Evolutionary conservation across 805 yeast species (phyloP), one percentile per base, ranked within the genome.

Genomic region (Wickerhamomyces mucosus): DNA sequence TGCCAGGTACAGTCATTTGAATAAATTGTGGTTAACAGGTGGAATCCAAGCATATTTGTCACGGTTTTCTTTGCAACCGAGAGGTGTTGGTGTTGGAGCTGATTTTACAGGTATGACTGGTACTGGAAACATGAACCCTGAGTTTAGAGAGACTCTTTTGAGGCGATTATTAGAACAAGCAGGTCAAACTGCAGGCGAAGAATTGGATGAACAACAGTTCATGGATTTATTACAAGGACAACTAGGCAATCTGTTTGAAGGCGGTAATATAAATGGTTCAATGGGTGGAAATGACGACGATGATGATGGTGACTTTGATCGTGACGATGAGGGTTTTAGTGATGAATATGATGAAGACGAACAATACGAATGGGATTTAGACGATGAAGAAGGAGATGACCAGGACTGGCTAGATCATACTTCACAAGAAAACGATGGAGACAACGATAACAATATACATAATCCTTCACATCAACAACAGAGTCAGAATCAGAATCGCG

Each of bases 11-110:
- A 57, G 63, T 21, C 64, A 72, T 38, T 54, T 80, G 40, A 77
- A 69, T 42, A 65, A 65, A 29, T 50, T 69, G 27, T 82, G 83
- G 81, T 51, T 79, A 21, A 69, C 64, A 39, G 78, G 76, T 42
- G 76, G 70, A 12, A 59, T 75, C 15, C 63, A 67, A 28, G 69
- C 73, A 1, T 68, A 62, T 35, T 55, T 69, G 18, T 55, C 65
- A 27, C 47, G 69, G 37, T 35, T n/a, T 28, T 32, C 19, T 26
- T 28, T 15, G 24, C 35, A 10, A 21, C n/a, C n/a, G n/a, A n/a
- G n/a, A n/a, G n/a, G n/a, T n/a, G n/a, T n/a, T n/a, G n/a, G n/a
- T n/a, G n/a, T n/a, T n/a, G n/a, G n/a, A n/a, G n/a, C n/a, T n/a
- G 37, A 21, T 13, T 27, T 5, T 25, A 18, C 7, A 16, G 10